Evolutionary conservation across 441 rosid genomes (phyloP).

Genomic region (Jatropha multifida): DNA sequence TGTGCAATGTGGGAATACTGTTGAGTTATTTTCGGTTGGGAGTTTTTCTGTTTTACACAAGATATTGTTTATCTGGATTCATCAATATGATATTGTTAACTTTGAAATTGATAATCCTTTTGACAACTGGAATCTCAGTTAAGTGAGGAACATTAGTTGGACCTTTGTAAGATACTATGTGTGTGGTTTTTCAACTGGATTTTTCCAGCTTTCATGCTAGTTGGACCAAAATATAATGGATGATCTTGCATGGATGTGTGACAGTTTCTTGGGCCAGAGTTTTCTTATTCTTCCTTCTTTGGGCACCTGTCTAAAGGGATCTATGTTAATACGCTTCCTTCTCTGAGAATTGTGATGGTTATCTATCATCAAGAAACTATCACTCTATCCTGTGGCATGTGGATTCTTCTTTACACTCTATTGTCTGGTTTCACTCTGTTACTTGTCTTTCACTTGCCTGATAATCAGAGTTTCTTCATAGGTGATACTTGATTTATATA

Average conservation of each 20-base stretch:
- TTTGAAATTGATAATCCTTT: constrained; percentile 15
- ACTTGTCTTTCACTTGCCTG: constrained; percentile 13
- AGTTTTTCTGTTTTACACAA: constrained; percentile 19
- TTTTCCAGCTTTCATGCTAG: constrained; percentile 9
- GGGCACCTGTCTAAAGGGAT: constrained; percentile 16
- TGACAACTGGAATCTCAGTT: not conserved
- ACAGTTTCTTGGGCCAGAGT: not conserved
- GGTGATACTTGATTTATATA: constrained; percentile 20
- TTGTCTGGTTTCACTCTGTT: constrained; percentile 25
- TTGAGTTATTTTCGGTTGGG: constrained; percentile 16
- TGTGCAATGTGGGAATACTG: not conserved
- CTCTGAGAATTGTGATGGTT: constrained; percentile 15
- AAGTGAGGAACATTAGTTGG: not conserved
- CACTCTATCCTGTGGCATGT: not conserved
- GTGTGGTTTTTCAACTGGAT: constrained; percentile 22
- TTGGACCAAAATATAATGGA: constrained; percentile 1
- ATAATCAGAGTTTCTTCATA: constrained; percentile 17
- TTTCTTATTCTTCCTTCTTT: constrained; percentile 17
- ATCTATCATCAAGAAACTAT: constrained; percentile 1
- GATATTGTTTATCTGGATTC: constrained; percentile 22
- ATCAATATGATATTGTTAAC: constrained; percentile 21
- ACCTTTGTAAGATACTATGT: constrained; percentile 25
- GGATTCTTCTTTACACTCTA: not conserved
- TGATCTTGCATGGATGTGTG: not conserved
- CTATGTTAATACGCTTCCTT: constrained; percentile 12